These are phyloP conservation scores for Suillus tomentosus DNA, from an alignment of 768 basidiomycete species.

Conservation along the genomic window DNA sequence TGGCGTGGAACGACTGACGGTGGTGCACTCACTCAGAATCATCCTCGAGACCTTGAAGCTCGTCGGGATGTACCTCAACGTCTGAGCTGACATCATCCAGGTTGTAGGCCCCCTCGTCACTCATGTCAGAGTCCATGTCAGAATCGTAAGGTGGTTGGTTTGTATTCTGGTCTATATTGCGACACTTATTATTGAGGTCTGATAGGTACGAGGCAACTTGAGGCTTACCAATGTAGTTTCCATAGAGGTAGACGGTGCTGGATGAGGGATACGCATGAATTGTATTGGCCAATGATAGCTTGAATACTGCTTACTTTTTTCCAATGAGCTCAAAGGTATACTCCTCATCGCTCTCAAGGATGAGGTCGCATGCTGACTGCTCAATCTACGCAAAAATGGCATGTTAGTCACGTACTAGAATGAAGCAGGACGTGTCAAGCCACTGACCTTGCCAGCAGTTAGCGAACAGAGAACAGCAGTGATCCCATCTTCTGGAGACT, in stretches of 20 bases:
- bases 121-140: conserved; percentile 42
- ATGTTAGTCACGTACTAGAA: conserved; percentile 2
- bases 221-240: conserved; percentile 77
- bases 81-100: conserved; percentile 82
- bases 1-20: not conserved
- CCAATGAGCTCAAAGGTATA: conserved; percentile 74
- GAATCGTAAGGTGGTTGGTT: conserved; percentile 53
- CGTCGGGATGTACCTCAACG: conserved; percentile 71
- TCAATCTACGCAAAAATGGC: conserved; percentile 57
- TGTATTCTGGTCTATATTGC: conserved; percentile 49
- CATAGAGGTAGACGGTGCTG: conserved; percentile 76
- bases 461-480: conserved; percentile 76
- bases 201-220: not conserved
- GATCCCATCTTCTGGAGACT: conserved; percentile 39
- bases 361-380: conserved; percentile 69
- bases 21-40: conserved; percentile 43
- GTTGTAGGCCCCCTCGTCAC: conserved; percentile 57
- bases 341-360: conserved; percentile 65
- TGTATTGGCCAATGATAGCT: conserved; percentile 3
- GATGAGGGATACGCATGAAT: conserved; percentile 6
- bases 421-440: conserved; percentile 2
- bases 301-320: conserved; percentile 64
- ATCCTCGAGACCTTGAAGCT: conserved; percentile 49
- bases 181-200: conserved; percentile 9
- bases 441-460: conserved; percentile 75